These are phyloP conservation scores for Musa acuminata DNA, from an alignment of 176 grass and related monocot species.

Conservation along the genomic window DNA sequence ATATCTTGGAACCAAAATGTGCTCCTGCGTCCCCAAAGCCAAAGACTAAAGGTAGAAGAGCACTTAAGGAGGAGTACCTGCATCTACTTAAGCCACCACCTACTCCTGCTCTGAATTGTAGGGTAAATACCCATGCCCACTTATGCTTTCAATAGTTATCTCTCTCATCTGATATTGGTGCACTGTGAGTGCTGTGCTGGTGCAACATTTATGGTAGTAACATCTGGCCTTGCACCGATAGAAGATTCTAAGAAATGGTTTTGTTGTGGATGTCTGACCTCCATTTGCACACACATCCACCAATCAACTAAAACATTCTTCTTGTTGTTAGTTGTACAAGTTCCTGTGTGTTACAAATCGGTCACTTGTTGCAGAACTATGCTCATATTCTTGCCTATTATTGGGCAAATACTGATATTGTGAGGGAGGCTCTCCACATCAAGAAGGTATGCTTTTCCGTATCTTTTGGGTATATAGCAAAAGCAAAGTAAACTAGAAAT, in stretches of 20 bases:
- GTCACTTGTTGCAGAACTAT: conserved; percentile 22
- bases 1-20: conserved; percentile 32
- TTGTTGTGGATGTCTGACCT: too few relatives aligned
- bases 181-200: not conserved
- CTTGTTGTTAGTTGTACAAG: not conserved
- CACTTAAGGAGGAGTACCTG: conserved; percentile 6
- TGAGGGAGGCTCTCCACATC: conserved; percentile 29
- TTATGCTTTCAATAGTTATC: not conserved
- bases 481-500: not conserved
- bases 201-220: not conserved
- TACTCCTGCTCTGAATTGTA: conserved; percentile 14
- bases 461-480: not conserved
- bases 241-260: too few relatives aligned
- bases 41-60: conserved; percentile 1
- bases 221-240: not conserved
- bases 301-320: not conserved
- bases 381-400: conserved; percentile 27
- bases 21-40: conserved; percentile 10
- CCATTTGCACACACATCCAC: not conserved
- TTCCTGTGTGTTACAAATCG: not conserved
- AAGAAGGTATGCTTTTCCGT: conserved; percentile 29
- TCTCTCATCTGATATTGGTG: not conserved
- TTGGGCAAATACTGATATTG: conserved; percentile 35
- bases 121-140: conserved; percentile 12
- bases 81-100: conserved; percentile 13